phyloP scores from a whole-genome alignment of 208 protist genomes.

The Wallacemonas rigidus region DNA sequence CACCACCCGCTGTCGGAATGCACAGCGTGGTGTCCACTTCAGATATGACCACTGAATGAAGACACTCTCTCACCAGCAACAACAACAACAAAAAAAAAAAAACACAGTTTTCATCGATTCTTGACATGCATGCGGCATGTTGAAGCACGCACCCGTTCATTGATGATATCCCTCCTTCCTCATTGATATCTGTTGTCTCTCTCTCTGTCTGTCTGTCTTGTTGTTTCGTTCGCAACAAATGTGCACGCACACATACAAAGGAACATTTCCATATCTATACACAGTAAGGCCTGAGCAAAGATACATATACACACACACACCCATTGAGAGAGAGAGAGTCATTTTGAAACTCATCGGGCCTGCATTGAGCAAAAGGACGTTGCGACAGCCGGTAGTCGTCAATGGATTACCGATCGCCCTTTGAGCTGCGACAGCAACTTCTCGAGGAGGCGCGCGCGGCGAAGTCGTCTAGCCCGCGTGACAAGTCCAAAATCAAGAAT shows the following conservation, averaged over 20 bases:
- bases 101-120: no score
- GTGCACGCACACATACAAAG: no score
- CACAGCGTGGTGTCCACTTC: no score
- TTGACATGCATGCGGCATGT: no score
- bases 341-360: not conserved
- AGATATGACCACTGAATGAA: no score
- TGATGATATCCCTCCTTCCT: not conserved
- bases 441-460: slow-evolving; percentile 57
- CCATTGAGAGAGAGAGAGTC: not conserved
- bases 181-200: not conserved
- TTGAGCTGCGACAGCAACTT: slow-evolving; percentile 83
- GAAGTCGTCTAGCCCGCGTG: not conserved
- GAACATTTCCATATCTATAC: no score
- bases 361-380: no score
- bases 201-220: not conserved
- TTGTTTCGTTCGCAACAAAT: no score
- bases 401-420: slow-evolving; percentile 88
- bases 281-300: no score
- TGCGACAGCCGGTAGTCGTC: not conserved
- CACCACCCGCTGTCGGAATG: no score
- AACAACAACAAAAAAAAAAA: not conserved
- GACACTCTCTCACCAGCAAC: not conserved
- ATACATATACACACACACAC: no score
- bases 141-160: no score
- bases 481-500: slow-evolving; percentile 6